phyloP scores from a whole-genome alignment of 2,329 filamentous ascomycete genomes.

The Trichocomaceae sp. region DNA sequence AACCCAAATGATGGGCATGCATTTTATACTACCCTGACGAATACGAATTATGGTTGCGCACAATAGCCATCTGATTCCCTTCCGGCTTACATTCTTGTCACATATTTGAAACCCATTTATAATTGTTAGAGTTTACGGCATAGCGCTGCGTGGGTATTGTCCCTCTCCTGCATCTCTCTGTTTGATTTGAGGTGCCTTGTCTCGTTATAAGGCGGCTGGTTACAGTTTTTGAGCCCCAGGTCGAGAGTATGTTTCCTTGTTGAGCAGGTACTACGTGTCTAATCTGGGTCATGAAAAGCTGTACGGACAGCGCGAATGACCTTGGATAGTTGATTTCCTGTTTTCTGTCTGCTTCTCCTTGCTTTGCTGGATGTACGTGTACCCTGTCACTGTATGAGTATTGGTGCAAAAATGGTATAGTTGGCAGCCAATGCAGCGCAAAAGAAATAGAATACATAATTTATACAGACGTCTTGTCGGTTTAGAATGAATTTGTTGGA shows the following conservation, averaged over 20 bases:
- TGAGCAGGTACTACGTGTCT: neutral
- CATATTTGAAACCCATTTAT: slow-evolving; percentile 7
- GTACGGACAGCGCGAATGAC: neutral
- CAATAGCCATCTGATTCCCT: neutral
- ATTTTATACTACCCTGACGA: neutral
- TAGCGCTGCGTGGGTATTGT: slow-evolving; percentile 40
- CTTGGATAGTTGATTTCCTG: neutral
- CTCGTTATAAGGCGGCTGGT: neutral
- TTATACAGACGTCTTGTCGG: neutral
- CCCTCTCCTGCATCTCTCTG: slow-evolving; percentile 24
- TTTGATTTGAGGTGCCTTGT: slow-evolving; percentile 8
- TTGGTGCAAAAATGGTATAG: neutral
- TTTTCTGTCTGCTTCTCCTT: neutral
- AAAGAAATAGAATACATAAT: neutral
- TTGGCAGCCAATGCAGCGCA: neutral
- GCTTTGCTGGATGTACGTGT: too few relatives aligned
- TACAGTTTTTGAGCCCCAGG: neutral
- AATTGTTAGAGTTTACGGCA: slow-evolving; percentile 22
- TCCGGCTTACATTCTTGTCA: slow-evolving; percentile 11
- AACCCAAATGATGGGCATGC: slow-evolving; percentile 44
- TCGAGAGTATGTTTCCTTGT: neutral
- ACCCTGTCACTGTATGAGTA: neutral
- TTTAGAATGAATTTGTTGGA: too few relatives aligned
- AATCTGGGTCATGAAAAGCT: neutral
- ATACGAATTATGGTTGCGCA: neutral